Conservation (phyloP, 1,284 basidiomycete genomes). For the Apiotrichum gamsii region DNA sequence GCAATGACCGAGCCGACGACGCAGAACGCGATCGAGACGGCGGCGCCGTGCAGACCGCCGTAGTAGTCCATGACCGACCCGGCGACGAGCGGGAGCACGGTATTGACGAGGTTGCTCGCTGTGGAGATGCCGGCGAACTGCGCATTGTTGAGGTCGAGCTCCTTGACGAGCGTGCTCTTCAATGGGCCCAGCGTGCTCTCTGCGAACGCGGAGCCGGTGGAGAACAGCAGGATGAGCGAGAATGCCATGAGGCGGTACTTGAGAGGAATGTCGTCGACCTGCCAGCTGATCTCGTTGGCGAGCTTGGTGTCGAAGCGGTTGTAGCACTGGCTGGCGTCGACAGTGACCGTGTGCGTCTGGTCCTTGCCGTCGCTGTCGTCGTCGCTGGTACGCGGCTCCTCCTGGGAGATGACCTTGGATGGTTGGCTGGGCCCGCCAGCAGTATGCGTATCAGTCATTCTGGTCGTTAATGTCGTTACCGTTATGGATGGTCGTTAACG, state of each 20-base stretch:
- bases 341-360: no score
- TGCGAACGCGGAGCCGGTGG: slow-evolving; percentile 31
- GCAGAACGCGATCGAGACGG: slow-evolving; percentile 35
- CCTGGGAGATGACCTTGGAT: no score
- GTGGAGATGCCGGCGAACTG: slow-evolving; percentile 47
- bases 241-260: slow-evolving; percentile 22
- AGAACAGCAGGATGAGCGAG: slow-evolving; percentile 33
- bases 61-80: slow-evolving; percentile 49
- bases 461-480: no score
- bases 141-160: slow-evolving; percentile 41
- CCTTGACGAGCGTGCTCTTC: slow-evolving; percentile 39
- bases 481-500: no score
- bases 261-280: slow-evolving; percentile 6
- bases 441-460: no score
- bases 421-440: no score
- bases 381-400: no score
- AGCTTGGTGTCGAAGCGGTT: no score
- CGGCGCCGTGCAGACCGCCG: slow-evolving; percentile 35
- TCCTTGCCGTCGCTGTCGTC: no score
- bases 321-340: no score
- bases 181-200: slow-evolving; percentile 37
- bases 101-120: slow-evolving; percentile 45
- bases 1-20: slow-evolving; percentile 40
- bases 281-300: no score
- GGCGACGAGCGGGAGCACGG: slow-evolving; percentile 47